Evolutionary conservation across 768 basidiomycete genomes (phyloP).

Genomic region (Boletus reticulatus): DNA sequence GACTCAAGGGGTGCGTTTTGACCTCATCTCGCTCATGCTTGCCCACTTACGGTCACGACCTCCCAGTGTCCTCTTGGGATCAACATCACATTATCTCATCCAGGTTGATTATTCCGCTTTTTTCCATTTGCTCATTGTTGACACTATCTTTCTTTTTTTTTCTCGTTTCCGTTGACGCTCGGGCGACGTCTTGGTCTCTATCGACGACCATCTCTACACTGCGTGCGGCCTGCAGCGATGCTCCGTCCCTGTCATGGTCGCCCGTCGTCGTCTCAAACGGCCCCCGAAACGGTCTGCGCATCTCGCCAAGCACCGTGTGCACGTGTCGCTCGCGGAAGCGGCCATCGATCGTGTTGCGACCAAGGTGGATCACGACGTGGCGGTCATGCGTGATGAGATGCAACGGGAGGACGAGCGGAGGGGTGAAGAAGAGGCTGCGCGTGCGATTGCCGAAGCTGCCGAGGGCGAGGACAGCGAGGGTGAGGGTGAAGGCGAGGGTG

Average conservation of each 20-base stretch:
- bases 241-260: constrained; percentile 96
- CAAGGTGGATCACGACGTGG: constrained; percentile 84
- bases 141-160: neutral
- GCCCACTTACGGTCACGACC: neutral
- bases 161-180: neutral
- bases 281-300: constrained; percentile 80
- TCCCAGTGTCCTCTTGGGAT: constrained; percentile 83
- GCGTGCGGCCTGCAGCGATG: constrained; percentile 57
- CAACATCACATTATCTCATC: constrained; percentile 92
- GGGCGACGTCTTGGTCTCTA: neutral
- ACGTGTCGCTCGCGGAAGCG: constrained; percentile 81
- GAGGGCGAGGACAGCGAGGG: constrained; percentile 29
- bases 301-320: constrained; percentile 75
- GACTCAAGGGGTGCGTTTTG: constrained; percentile 74
- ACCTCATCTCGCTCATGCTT: too few relatives aligned
- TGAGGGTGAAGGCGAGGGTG: constrained; percentile 22
- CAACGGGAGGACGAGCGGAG: constrained; percentile 57
- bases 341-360: constrained; percentile 85
- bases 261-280: constrained; percentile 85
- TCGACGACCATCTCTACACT: neutral
- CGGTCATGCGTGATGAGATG: constrained; percentile 75
- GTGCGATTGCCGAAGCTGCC: constrained; percentile 19
- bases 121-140: neutral
- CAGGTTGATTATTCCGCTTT: constrained; percentile 46
- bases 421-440: constrained; percentile 12